phyloP scores from a whole-genome alignment of 306 rosid genomes.

The Hippophae tibetana region DNA sequence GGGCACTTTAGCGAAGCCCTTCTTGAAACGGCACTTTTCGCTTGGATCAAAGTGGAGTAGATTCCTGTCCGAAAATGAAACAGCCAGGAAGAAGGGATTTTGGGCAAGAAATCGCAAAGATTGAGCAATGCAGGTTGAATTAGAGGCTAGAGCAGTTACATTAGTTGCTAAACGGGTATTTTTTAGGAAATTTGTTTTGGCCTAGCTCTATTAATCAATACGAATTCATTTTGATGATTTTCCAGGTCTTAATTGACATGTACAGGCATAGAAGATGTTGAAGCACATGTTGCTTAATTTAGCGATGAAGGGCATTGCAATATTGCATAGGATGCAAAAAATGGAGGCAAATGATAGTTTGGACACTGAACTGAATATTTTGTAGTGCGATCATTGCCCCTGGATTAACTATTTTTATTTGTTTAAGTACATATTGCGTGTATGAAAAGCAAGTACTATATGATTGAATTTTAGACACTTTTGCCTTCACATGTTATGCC shows the following conservation, averaged over 20 bases:
- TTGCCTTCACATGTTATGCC: neutral
- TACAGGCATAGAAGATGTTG: no score
- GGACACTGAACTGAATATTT: no score
- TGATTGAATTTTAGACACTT: neutral
- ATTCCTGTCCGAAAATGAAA: constrained; percentile 48
- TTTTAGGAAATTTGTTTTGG: constrained; percentile 25
- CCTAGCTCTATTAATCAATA: constrained; percentile 24
- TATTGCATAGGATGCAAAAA: neutral
- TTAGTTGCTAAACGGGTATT: constrained; percentile 21
- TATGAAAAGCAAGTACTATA: neutral
- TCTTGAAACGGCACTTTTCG: constrained; percentile 58
- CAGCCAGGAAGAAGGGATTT: constrained; percentile 56
- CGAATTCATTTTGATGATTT: constrained; percentile 14
- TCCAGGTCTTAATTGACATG: neutral
- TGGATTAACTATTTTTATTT: neutral
- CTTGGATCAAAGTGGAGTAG: constrained; percentile 64
- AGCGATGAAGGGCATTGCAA: neutral
- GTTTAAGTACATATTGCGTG: neutral
- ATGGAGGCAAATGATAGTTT: neutral
- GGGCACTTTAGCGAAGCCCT: constrained; percentile 53
- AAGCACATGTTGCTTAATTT: no score
- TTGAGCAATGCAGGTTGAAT: constrained; percentile 18
- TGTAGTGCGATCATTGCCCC: neutral
- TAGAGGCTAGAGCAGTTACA: constrained; percentile 18
- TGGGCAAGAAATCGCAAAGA: constrained; percentile 49